Percentiles rank a stretch among this genome's conserved stretches.
Conservation (phyloP, 2,329 filamentous ascomycete genomes). For the Aspergillus vadensis region DNA sequence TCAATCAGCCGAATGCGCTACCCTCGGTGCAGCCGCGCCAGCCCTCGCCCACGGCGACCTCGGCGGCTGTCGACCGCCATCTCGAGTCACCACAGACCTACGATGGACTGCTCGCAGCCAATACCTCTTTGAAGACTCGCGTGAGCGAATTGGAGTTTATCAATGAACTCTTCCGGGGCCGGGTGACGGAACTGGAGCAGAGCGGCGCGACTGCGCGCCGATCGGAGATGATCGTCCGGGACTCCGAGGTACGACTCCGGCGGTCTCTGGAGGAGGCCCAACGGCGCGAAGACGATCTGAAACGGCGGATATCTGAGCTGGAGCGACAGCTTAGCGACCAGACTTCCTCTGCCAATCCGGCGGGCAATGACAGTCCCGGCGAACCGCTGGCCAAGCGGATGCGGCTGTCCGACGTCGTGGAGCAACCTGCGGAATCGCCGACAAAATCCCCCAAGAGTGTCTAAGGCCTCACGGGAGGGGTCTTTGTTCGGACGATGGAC, state of each 20-base stretch:
- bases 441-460: conserved; percentile 40
- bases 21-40: conserved; percentile 56
- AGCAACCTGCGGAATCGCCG: conserved; percentile 40
- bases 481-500: conserved; percentile 8
- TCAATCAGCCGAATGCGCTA: conserved; percentile 57
- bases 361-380: conserved; percentile 33
- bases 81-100: conserved; percentile 74
- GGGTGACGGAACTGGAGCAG: conserved; percentile 74
- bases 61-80: conserved; percentile 62
- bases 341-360: conserved; percentile 15
- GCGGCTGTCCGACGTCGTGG: conserved; percentile 57
- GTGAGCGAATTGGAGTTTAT: conserved; percentile 96
- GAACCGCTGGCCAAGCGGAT: conserved; percentile 59
- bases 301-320: conserved; percentile 77
- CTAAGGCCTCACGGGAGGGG: conserved; percentile 19
- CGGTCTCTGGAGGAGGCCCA: conserved; percentile 74
- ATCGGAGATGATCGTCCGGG: conserved; percentile 57
- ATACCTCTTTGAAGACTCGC: conserved; percentile 87
- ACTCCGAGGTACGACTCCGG: conserved; percentile 58
- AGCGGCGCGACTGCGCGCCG: conserved; percentile 70
- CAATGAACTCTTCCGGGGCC: conserved; percentile 76
- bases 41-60: conserved; percentile 61
- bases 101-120: conserved; percentile 76
- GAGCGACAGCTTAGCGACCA: conserved; percentile 56
- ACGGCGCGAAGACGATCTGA: conserved; percentile 76